A percentile compares a stretch with the other conserved stretches of the same genome.
phyloP scores from a whole-genome alignment of 192 early-diverging fungal genomes.

The Diversispora eburnea region DNA sequence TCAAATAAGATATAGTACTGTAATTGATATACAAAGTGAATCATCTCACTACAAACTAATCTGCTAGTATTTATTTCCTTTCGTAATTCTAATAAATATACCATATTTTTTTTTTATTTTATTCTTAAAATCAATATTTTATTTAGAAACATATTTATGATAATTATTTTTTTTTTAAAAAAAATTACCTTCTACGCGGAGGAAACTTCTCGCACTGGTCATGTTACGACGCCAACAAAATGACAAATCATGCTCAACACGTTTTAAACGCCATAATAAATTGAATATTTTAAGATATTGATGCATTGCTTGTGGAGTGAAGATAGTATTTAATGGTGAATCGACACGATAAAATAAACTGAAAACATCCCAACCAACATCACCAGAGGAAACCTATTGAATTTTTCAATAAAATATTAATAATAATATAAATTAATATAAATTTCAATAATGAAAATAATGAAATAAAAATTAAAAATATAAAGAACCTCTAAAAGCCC shows the following conservation, averaged over 20 bases:
- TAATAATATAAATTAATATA: too few species aligned
- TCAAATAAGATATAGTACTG: conserved; percentile 94
- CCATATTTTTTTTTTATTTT: background rate
- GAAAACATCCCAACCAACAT: conserved; percentile 91
- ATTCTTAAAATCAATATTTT: background rate
- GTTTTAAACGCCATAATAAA: conserved; percentile 87
- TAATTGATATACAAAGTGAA: conserved; percentile 90
- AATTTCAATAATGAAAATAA: too few species aligned
- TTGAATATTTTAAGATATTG: conserved; percentile 79
- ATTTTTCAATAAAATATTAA: background rate
- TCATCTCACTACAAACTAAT: conserved; percentile 79
- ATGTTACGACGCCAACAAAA: conserved; percentile 75
- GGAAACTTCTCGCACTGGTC: conserved; percentile 56
- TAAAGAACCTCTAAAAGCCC: conserved; percentile 63
- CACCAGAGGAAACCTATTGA: conserved; percentile 46
- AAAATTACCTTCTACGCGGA: conserved; percentile 39
- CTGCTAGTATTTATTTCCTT: conserved; percentile 66
- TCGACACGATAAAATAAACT: conserved; percentile 81
- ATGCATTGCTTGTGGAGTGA: conserved; percentile 68
- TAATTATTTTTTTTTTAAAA: too few species aligned
- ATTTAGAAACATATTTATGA: background rate
- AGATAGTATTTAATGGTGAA: conserved; percentile 80
- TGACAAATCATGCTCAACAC: conserved; percentile 76
- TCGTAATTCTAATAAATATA: conserved; percentile 38
- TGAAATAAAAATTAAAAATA: background rate